These are phyloP conservation scores for Dactylellina haptotyla DNA, from an alignment of 2,329 filamentous ascomycete genomes.

Conservation along the genomic window DNA sequence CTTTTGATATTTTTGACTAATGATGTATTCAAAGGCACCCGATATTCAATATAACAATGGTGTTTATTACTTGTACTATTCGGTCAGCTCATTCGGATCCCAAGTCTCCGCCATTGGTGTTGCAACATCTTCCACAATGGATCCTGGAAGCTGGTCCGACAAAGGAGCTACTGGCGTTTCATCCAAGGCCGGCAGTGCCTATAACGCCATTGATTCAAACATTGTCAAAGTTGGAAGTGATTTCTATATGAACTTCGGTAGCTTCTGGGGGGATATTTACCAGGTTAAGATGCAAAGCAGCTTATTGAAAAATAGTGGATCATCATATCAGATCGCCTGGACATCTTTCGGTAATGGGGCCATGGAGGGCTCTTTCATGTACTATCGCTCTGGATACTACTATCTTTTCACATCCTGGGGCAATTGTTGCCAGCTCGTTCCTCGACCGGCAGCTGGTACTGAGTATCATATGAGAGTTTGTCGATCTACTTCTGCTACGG, in stretches of 20 bases:
- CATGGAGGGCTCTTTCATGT: slow-evolving; percentile 69
- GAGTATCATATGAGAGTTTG: slow-evolving; percentile 76
- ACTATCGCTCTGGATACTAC: slow-evolving; percentile 68
- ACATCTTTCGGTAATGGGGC: slow-evolving; percentile 66
- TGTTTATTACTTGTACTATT: slow-evolving; percentile 74
- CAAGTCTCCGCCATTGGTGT: slow-evolving; percentile 72
- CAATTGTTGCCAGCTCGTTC: slow-evolving; percentile 71
- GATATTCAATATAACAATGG: slow-evolving; percentile 70
- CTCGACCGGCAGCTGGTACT: slow-evolving; percentile 66
- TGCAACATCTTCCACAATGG: slow-evolving; percentile 64
- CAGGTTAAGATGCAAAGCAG: slow-evolving; percentile 66
- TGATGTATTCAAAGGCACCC: slow-evolving; percentile 67
- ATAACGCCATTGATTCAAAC: slow-evolving; percentile 72
- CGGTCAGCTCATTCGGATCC: slow-evolving; percentile 71
- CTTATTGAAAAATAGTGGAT: slow-evolving; percentile 58
- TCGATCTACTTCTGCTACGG: slow-evolving; percentile 66
- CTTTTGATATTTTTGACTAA: not conserved
- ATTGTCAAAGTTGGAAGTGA: slow-evolving; percentile 63
- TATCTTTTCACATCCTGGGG: slow-evolving; percentile 74
- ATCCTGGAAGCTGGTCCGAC: slow-evolving; percentile 71
- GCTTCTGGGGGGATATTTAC: slow-evolving; percentile 75
- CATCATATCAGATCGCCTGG: slow-evolving; percentile 67
- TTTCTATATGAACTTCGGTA: slow-evolving; percentile 72
- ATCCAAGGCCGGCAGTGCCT: slow-evolving; percentile 63
- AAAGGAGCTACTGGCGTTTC: slow-evolving; percentile 68